Base-by-base conservation (phyloP, 108 stramenopile species). In the Schizochytrium sp. region DNA sequence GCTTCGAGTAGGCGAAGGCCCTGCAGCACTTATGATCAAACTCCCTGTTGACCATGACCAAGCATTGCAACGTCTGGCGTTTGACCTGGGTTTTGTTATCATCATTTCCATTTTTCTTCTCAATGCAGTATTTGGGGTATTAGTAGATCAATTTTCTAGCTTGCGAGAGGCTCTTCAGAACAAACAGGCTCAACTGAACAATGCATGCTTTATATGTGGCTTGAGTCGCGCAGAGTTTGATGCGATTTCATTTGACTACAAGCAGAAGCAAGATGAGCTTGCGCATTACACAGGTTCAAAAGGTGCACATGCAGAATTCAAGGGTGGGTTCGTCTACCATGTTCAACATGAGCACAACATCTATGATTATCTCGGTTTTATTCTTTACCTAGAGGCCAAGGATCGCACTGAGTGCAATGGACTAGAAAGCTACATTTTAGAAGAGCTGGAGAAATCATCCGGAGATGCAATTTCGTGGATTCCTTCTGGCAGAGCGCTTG, bases 161-260 rank as follows among this genome's bases (percentile, higher is more conserved):
- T 76, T 92, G 55, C 64, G 92, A 13, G 83, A 42, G 69, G 40
- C 72, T 47, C 88, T 90, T 87, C 61, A 64, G 60, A 88, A 92
- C 50, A 73, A 91, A 45, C 45, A 90, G 17, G 8, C 8, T 40
- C 87, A 93, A 61, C 92, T 90, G 47, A 46, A 72, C 61, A 56
- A 89, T 41, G 47, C 12, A 57, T 93, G 93, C 87, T 93, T 93
- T 87, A 91, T 93, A 15, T 92, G 93, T 61, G 91, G 93, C 61
- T 56, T 92, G 38, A 91, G 90, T 49, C 72, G 88, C 44, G 38
- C 28, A 3, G 41, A 41, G 3, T 93, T 93, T 59, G 93, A 93
- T 53, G 61, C 90, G 19, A 69, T 90, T 12, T 64, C 90, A 19
- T 83, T 83, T 40, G 76, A 83, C 50, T 83, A 83, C 76, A 46